Evolutionary conservation across 2,329 filamentous ascomycete genomes (phyloP), one percentile per base, ranked within the genome.

Genomic region (Tolypocladium guangdongense): DNA sequence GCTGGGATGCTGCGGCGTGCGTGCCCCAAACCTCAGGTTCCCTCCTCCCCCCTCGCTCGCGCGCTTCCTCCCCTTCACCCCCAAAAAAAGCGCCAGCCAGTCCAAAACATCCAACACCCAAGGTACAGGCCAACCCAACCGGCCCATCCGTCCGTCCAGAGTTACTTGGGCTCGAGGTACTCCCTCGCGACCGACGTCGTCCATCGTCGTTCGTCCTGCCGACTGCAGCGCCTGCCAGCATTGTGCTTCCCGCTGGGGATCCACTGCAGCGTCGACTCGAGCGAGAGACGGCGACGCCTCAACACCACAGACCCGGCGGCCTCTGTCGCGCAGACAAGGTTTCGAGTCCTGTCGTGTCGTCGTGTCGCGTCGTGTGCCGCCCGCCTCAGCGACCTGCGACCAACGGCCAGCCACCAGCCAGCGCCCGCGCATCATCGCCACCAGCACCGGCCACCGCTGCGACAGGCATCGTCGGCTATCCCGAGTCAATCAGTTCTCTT

Each of bases 101-200:
- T 65, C 66, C 66, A 68, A 70, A 70, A 68, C 66, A 67, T 69
- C 68, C 60, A 66, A 62, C 60, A 56, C 57, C 60, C 64, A 59
- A 65, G 62, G 60, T 64, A 52, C 53, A 49, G 38, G 39, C 37
- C 33, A 45, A 52, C 46, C 50, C 46, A 50, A 50, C 38, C 45
- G 41, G 41, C 45, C 33, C 52, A 20, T 47, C 33, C 49, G 48
- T 41, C 49, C 49, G n/a, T 37, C 49, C 60, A 59, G 63, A 72
- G 68, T 68, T 72, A 73, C 71, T 70, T 74, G 64, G 59, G 60
- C 60, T 62, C 55, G 61, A 73, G 63, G 71, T 74, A 73, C 71
- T 65, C 52, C 36, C 46, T 51, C 50, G 32, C 52, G 58, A 22
- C 60, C 62, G 58, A 58, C 57, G 56, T 56, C 59, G 55, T 62